These are phyloP conservation scores for Scedosporium apiospermum DNA, from an alignment of 2,329 filamentous ascomycete species.

Conservation along the genomic window DNA sequence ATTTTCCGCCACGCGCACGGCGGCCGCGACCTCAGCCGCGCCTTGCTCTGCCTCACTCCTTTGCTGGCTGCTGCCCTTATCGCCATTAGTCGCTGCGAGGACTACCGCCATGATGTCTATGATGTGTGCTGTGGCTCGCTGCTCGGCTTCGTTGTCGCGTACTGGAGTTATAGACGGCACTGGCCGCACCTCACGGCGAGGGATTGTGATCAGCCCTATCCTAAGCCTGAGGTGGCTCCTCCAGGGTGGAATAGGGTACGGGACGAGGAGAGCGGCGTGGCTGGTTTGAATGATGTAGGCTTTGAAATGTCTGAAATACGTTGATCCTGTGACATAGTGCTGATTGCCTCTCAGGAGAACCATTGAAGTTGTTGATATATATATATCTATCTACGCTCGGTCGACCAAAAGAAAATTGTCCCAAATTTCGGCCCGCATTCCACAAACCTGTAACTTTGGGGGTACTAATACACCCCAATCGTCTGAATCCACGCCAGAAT, in stretches of 20 bases:
- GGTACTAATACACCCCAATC: too few species aligned
- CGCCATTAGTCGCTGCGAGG: constrained; percentile 58
- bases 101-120: constrained; percentile 63
- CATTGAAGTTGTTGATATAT: background rate
- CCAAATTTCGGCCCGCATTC: too few species aligned
- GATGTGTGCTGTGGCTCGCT: constrained; percentile 54
- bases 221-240: constrained; percentile 30
- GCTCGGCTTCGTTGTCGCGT: constrained; percentile 50
- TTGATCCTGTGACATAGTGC: background rate
- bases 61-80: constrained; percentile 57
- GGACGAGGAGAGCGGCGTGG: constrained; percentile 43
- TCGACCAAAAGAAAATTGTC: too few species aligned
- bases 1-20: constrained; percentile 38
- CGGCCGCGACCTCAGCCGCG: constrained; percentile 43
- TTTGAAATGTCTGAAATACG: constrained; percentile 18
- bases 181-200: constrained; percentile 46
- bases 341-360: constrained; percentile 1
- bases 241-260: constrained; percentile 33
- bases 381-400: too few species aligned
- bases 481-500: too few species aligned
- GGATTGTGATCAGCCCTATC: constrained; percentile 49
- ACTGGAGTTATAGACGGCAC: constrained; percentile 58
- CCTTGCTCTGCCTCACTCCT: constrained; percentile 47
- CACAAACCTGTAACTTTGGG: too few species aligned
- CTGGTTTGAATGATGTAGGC: constrained; percentile 23